Percentiles rank a stretch among this genome's conserved stretches.
Evolutionary conservation across 176 grass and related monocot genomes (phyloP).

Genomic region (Pontederia crassipes): DNA sequence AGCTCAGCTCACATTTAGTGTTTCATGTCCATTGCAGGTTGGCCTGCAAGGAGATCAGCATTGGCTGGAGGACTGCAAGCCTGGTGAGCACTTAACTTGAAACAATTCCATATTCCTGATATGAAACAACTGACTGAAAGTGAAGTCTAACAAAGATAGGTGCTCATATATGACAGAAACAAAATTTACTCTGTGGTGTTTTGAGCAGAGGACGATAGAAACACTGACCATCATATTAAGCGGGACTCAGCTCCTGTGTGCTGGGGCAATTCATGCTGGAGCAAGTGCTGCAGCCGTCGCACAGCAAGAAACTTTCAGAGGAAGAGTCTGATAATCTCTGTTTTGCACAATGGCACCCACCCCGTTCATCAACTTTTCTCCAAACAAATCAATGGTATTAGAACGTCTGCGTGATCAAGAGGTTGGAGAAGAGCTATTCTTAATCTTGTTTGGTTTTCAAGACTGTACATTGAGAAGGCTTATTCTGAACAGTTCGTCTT

Average conservation of each 20-base stretch:
- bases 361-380: too few species aligned
- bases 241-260: constrained; percentile 71
- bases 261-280: constrained; percentile 46
- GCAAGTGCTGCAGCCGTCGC: constrained; percentile 9
- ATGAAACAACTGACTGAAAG: too few species aligned
- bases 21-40: constrained; percentile 21
- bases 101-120: too few species aligned
- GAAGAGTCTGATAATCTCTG: not conserved
- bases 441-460: too few species aligned
- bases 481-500: too few species aligned
- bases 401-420: too few species aligned
- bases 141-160: not conserved
- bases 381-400: too few species aligned
- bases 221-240: constrained; percentile 58
- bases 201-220: constrained; percentile 55
- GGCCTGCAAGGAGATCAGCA: constrained; percentile 92
- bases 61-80: constrained; percentile 42
- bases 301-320: not conserved
- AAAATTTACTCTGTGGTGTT: not conserved
- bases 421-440: too few species aligned
- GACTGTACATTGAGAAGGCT: too few species aligned
- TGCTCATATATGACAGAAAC: not conserved
- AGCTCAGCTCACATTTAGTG: not conserved
- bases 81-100: constrained; percentile 30
- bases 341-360: too few species aligned